A percentile compares a stretch with the other conserved stretches of the same genome.
Conservation (phyloP, 176 grass and related monocot genomes). For the Thalia dealbata region DNA sequence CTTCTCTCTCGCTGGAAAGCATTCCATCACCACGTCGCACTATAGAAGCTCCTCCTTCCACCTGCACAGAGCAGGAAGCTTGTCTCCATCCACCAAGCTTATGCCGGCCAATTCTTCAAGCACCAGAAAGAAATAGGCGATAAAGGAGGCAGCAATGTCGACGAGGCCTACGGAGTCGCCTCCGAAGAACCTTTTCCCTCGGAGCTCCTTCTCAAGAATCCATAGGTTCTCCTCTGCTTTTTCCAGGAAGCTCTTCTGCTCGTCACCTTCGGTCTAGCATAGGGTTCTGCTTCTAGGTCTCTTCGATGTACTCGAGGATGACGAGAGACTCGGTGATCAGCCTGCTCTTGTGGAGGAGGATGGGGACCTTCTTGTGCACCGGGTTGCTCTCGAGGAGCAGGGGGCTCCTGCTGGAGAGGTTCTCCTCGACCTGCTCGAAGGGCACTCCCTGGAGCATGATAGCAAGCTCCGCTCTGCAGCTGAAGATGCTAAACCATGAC, state of each 20-base stretch:
- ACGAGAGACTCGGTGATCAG: slow-evolving; percentile 34
- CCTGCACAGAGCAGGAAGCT: slow-evolving; percentile 17
- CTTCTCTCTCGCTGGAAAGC: slow-evolving; percentile 23
- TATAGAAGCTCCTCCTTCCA: slow-evolving; percentile 24
- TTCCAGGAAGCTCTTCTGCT: slow-evolving; percentile 14
- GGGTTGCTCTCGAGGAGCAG: slow-evolving; percentile 40
- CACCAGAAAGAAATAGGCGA: slow-evolving; percentile 25
- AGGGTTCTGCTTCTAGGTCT: slow-evolving; percentile 15
- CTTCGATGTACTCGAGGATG: slow-evolving; percentile 61
- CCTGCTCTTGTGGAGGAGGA: slow-evolving; percentile 48
- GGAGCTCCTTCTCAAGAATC: slow-evolving; percentile 29
- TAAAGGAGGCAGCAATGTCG: slow-evolving; percentile 19
- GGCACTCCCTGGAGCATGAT: slow-evolving; percentile 43
- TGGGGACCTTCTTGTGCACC: slow-evolving; percentile 46
- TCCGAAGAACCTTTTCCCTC: slow-evolving; percentile 39
- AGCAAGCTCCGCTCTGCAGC: slow-evolving; percentile 29
- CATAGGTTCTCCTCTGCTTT: slow-evolving; percentile 29
- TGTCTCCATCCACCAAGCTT: slow-evolving; percentile 12
- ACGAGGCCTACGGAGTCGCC: slow-evolving; percentile 30
- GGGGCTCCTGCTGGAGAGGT: slow-evolving; percentile 37
- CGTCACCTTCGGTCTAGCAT: slow-evolving; percentile 31
- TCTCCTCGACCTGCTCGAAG: slow-evolving; percentile 47
- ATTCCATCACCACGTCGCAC: slow-evolving; percentile 7
- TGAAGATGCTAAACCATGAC: slow-evolving; percentile 26
- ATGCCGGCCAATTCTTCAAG: slow-evolving; percentile 31